Evolutionary conservation across 176 grass and related monocot genomes (phyloP).

Genomic region (Oryza longistaminata): DNA sequence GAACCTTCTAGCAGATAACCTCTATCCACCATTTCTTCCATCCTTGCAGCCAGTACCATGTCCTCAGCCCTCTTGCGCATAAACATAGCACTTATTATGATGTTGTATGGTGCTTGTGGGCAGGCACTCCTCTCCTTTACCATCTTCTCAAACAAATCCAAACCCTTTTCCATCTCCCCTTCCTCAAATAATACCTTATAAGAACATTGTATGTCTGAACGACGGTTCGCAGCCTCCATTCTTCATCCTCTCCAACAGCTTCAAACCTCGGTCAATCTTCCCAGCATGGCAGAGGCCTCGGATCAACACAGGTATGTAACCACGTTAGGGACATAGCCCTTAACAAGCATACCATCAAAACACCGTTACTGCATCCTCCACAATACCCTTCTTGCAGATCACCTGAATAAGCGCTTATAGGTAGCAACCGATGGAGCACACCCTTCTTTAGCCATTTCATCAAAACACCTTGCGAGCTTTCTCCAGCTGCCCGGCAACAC

Average conservation of each 20-base stretch:
- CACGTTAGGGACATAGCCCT: constrained; percentile 57
- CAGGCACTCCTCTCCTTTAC: constrained; percentile 56
- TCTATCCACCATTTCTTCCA: constrained; percentile 83
- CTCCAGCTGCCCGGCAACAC: constrained; percentile 63
- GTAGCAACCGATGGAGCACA: constrained; percentile 65
- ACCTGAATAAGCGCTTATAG: constrained; percentile 93
- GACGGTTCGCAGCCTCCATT: constrained; percentile 47
- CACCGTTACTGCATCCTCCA: constrained; percentile 60
- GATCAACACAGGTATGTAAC: constrained; percentile 75
- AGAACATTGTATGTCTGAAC: constrained; percentile 87
- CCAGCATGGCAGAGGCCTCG: constrained; percentile 74
- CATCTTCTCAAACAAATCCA: constrained; percentile 80
- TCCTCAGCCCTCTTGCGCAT: constrained; percentile 73
- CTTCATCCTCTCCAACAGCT: constrained; percentile 73
- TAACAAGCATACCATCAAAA: constrained; percentile 67
- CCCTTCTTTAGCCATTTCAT: constrained; percentile 72
- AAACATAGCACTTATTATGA: constrained; percentile 95
- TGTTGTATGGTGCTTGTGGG: constrained; percentile 88
- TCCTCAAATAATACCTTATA: constrained; percentile 74
- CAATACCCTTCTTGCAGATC: constrained; percentile 72
- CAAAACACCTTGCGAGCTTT: constrained; percentile 66
- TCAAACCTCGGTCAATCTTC: constrained; percentile 66
- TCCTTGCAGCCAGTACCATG: constrained; percentile 68
- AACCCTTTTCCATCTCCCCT: constrained; percentile 69
- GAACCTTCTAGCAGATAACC: constrained; percentile 88